phyloP scores from a whole-genome alignment of 2,329 filamentous ascomycete genomes.

The Ophiosphaerella herpotricha region DNA sequence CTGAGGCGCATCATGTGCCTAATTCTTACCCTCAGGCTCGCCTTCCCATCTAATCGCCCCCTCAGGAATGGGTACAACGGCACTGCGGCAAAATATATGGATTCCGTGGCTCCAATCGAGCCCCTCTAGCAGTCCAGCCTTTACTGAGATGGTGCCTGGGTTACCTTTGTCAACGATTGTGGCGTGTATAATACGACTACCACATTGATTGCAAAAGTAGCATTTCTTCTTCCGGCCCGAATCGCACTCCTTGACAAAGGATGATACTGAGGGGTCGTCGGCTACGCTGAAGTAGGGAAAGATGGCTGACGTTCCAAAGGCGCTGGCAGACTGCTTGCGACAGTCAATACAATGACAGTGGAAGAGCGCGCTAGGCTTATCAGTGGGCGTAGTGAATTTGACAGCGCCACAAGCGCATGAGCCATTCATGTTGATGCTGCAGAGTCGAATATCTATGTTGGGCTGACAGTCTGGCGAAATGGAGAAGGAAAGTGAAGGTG shows the following conservation, averaged over 20 bases:
- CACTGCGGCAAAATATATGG: conserved; percentile 71
- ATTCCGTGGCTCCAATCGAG: conserved; percentile 51
- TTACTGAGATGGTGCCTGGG: conserved; percentile 59
- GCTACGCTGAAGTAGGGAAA: conserved; percentile 69
- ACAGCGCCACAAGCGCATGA: conserved; percentile 68
- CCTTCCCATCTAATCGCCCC: conserved; percentile 63
- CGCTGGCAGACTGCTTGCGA: conserved; percentile 66
- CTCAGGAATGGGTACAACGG: conserved; percentile 71
- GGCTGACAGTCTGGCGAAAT: too few species aligned
- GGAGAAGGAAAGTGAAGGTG: not conserved
- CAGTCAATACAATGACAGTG: conserved; percentile 74
- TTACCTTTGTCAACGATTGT: conserved; percentile 50
- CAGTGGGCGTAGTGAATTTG: conserved; percentile 64
- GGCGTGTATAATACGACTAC: conserved; percentile 67
- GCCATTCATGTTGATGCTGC: conserved; percentile 23
- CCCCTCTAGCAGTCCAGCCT: conserved; percentile 68
- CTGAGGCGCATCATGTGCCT: not conserved
- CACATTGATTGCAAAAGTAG: conserved; percentile 59
- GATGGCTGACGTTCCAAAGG: conserved; percentile 71
- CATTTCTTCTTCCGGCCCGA: conserved; percentile 28
- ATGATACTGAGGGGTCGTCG: conserved; percentile 29
- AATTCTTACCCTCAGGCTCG: conserved; percentile 47
- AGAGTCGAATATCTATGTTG: too few species aligned
- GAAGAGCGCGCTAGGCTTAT: conserved; percentile 66
- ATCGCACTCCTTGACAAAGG: conserved; percentile 25